Evolutionary conservation across 2,329 filamentous ascomycete species (phyloP), one percentile per base, ranked within the genome.

Genomic region (Aphanoascus verrucosus): DNA sequence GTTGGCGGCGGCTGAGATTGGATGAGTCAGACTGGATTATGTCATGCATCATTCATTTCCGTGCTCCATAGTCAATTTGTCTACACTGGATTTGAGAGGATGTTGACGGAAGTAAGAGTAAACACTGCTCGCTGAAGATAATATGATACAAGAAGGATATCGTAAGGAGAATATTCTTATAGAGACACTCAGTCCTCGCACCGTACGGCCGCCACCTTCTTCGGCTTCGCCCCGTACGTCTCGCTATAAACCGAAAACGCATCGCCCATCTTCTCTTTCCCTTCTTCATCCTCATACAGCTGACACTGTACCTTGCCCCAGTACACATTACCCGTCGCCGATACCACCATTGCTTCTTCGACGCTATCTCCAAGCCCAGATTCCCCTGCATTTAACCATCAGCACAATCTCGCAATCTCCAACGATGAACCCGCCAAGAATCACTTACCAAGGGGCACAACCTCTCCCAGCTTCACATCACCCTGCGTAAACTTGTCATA

Each of bases 381-480:
- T 38, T 45, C 32, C 8, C 19, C 17, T 19, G 19, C 17, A 8
- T 46, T 46, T 34, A 23, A 20, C 12, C 41, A 14, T 20, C 19
- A 31, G 15, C 9, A 12, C 19, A 23, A 31, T 19, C 9, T 41
- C 35, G 45, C 51, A 50, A 31, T 5, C 11, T 14, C 28, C 28
- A 11, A 40, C 41, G 9, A 15, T 42, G 12, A 9, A 35, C 15
- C 35, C 7, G n/a, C 20, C 12, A 19, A 31, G n/a, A 19, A 11
- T 7, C 11, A 49, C 44, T 7, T 47, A 57, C 50, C 54, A 46
- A 49, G 43, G 8, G 23, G 5, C 17, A 41, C 35, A 15, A 49
- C n/a, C 41, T 55, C 43, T 31, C 44, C 52, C 9, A 58, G 17
- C 38, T 52, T 50, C n/a, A 58, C 52, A 14, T 55, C 40, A 19